Percentiles rank a stretch among this genome's conserved stretches.
Conservation (phyloP, 306 rosid genomes). For the Fragaria ananassa region DNA sequence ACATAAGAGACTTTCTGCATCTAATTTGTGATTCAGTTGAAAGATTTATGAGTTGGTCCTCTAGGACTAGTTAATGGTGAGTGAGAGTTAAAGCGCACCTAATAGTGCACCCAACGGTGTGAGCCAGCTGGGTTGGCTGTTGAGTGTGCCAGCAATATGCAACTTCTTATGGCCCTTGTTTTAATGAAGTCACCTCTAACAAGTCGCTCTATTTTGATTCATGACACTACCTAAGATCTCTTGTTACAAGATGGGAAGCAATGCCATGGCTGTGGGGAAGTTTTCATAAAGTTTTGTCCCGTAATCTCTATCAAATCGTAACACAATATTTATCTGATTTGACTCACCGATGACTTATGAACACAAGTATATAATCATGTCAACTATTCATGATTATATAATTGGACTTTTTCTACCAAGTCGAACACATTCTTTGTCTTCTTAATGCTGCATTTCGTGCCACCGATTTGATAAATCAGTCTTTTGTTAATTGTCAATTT, state of each 20-base stretch:
- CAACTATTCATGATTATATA: too few relatives aligned
- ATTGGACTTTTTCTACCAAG: neutral
- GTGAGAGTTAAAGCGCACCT: constrained; percentile 2
- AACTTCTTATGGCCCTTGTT: neutral
- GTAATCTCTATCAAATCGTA: neutral
- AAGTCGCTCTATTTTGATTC: neutral
- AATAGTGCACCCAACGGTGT: neutral
- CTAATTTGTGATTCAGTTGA: neutral
- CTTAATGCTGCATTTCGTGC: too few relatives aligned
- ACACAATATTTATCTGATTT: neutral
- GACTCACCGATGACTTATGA: neutral
- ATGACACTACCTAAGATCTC: neutral
- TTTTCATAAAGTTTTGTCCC: neutral
- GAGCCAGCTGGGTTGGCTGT: constrained; percentile 1
- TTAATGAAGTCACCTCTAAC: neutral
- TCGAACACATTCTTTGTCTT: neutral
- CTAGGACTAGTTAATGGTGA: neutral
- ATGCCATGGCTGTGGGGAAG: neutral
- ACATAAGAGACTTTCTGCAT: neutral
- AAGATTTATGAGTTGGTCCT: constrained; percentile 4
- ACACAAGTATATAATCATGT: neutral
- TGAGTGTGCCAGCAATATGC: constrained; percentile 2
- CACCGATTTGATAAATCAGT: too few relatives aligned
- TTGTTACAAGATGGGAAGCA: neutral
- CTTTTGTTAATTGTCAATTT: too few relatives aligned